These are phyloP conservation scores for Coemansia sp. DNA, from an alignment of 192 early-diverging fungal genomes.

Conservation along the genomic window DNA sequence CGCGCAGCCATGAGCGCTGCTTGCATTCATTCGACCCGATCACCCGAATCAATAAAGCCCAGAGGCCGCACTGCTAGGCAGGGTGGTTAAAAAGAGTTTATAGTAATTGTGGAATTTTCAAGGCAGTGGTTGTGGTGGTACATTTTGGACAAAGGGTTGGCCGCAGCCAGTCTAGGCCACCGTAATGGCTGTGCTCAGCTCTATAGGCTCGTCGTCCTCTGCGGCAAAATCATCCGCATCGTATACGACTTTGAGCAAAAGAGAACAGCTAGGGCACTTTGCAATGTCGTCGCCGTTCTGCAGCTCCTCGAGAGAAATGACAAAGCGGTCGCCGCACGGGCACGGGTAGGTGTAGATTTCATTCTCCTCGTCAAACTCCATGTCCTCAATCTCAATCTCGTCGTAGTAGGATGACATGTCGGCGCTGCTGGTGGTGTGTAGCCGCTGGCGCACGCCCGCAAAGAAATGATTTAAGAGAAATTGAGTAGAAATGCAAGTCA, in stretches of 20 bases:
- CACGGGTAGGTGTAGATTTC: conserved; percentile 87
- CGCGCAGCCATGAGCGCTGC: too few species aligned
- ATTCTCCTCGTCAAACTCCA: conserved; percentile 85
- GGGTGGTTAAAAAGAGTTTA: too few species aligned
- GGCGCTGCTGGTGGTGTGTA: too few species aligned
- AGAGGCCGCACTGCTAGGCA: too few species aligned
- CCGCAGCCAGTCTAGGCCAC: conserved; percentile 16
- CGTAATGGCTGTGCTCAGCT: conserved; percentile 12
- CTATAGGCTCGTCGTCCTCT: conserved; percentile 22
- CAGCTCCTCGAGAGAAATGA: conserved; percentile 77
- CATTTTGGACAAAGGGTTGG: too few species aligned
- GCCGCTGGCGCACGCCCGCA: too few species aligned
- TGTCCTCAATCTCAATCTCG: conserved; percentile 80
- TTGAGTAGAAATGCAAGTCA: not conserved
- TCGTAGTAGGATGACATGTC: conserved; percentile 55
- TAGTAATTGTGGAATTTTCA: too few species aligned
- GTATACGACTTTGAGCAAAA: conserved; percentile 87
- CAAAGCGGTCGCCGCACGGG: conserved; percentile 94
- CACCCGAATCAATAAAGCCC: too few species aligned
- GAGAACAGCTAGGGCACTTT: conserved; percentile 87
- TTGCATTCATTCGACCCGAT: too few species aligned
- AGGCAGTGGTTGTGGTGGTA: too few species aligned
- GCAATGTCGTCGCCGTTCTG: conserved; percentile 82
- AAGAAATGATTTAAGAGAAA: not conserved
- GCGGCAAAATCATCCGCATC: conserved; percentile 58